These are phyloP conservation scores for Phialocephala sp. DNA, from an alignment of 2,329 filamentous ascomycete species.

Conservation along the genomic window DNA sequence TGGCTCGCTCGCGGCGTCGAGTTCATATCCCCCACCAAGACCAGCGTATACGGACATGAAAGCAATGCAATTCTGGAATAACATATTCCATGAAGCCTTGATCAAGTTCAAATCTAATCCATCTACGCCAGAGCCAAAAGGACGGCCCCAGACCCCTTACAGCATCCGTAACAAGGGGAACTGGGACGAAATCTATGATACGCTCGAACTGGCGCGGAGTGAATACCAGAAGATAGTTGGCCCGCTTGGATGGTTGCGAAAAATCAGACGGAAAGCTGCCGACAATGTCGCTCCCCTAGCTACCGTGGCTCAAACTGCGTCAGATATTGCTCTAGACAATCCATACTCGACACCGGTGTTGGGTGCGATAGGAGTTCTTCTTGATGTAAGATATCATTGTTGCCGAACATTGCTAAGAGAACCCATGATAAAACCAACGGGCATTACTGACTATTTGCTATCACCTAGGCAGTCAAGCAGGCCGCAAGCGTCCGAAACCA, in stretches of 20 bases:
- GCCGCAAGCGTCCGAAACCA: constrained; percentile 5
- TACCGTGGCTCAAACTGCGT: too few relatives aligned
- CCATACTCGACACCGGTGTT: too few relatives aligned
- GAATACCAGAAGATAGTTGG: not conserved
- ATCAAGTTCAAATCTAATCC: not conserved
- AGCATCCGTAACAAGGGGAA: not conserved
- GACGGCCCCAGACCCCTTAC: not conserved
- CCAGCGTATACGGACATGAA: not conserved
- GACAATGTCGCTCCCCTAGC: not conserved
- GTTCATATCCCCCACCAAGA: not conserved
- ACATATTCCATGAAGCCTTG: not conserved
- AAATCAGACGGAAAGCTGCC: not conserved
- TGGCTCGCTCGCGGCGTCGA: not conserved
- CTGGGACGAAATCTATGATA: not conserved
- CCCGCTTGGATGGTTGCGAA: not conserved
- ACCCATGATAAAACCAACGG: not conserved
- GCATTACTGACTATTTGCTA: constrained; percentile 3
- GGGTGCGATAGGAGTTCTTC: too few relatives aligned
- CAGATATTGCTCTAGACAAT: too few relatives aligned
- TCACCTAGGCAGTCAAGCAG: constrained; percentile 8
- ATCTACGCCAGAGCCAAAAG: not conserved
- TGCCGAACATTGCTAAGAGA: not conserved
- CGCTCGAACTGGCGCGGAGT: not conserved
- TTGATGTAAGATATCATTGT: too few relatives aligned
- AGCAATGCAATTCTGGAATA: not conserved